phyloP scores from a whole-genome alignment of 495 filamentous ascomycete genomes.

The Penicillium malachiteum region DNA sequence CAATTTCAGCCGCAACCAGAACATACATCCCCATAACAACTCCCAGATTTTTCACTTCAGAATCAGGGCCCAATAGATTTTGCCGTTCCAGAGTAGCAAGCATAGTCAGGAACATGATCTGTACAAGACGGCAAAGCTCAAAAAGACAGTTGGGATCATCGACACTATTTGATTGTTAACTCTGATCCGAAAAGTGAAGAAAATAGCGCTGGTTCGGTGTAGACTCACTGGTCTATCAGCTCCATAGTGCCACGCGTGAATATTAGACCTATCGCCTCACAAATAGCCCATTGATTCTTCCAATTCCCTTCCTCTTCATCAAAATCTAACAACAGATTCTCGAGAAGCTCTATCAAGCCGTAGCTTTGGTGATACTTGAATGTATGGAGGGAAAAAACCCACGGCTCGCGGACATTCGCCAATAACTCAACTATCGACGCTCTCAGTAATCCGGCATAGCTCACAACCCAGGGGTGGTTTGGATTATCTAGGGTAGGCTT shows the following conservation, averaged over 20 bases:
- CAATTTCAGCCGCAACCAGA: no score
- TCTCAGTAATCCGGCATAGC: no score
- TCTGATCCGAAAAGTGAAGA: constrained; percentile 7
- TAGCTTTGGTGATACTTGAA: no score
- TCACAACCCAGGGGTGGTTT: no score
- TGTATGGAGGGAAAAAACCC: no score
- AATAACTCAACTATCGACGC: no score
- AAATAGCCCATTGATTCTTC: constrained; percentile 34
- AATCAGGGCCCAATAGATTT: constrained; percentile 25
- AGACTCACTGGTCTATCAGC: no score
- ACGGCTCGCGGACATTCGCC: no score
- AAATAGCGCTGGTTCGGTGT: constrained; percentile 4
- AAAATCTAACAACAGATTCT: constrained; percentile 43
- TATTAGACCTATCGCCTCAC: constrained; percentile 26
- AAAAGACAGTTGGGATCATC: constrained; percentile 23
- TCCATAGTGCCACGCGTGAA: constrained; percentile 8
- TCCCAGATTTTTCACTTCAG: constrained; percentile 35
- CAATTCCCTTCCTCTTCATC: constrained; percentile 28
- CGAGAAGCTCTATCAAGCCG: neutral
- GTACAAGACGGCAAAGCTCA: constrained; percentile 15
- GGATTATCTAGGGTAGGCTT: no score
- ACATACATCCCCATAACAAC: constrained; percentile 23
- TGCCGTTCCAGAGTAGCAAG: constrained; percentile 27
- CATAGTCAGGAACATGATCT: constrained; percentile 31
- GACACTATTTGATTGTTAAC: constrained; percentile 11